phyloP scores from a whole-genome alignment of 2,329 filamentous ascomycete genomes.

The Shiraia bambusicola region DNA sequence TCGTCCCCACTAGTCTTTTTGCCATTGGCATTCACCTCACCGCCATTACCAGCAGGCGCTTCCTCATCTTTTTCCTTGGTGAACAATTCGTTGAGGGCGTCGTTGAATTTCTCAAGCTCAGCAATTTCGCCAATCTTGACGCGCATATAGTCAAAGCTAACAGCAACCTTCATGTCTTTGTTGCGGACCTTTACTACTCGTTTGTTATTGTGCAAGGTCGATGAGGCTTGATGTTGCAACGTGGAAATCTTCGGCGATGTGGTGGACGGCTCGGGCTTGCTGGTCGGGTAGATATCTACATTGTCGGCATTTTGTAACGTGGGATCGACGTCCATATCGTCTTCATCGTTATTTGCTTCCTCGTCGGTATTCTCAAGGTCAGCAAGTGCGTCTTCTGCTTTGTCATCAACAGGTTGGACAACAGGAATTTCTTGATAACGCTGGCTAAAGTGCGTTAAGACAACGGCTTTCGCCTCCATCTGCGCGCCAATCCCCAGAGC shows the following conservation, averaged over 20 bases:
- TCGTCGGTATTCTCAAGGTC: constrained; percentile 20
- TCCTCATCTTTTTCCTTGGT: constrained; percentile 34
- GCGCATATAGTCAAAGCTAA: constrained; percentile 79
- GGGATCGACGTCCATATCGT: constrained; percentile 19
- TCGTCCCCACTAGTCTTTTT: constrained; percentile 37
- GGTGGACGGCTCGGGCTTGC: constrained; percentile 3
- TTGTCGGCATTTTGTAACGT: constrained; percentile 21
- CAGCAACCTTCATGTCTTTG: constrained; percentile 63
- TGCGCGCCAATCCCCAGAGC: constrained; percentile 72
- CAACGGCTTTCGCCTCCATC: constrained; percentile 77
- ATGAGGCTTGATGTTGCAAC: constrained; percentile 11
- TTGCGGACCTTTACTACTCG: constrained; percentile 43
- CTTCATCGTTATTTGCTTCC: constrained; percentile 26
- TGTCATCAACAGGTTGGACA: constrained; percentile 45
- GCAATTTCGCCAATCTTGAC: constrained; percentile 70
- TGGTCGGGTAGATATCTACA: constrained; percentile 22
- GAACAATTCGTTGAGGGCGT: constrained; percentile 61
- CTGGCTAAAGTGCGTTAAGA: constrained; percentile 95
- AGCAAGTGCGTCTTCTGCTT: constrained; percentile 26
- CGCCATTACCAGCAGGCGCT: constrained; percentile 5
- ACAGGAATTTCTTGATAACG: constrained; percentile 77
- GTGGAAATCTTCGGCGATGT: constrained; percentile 8
- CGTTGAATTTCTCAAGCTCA: constrained; percentile 63
- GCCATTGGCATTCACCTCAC: constrained; percentile 25
- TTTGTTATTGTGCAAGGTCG: constrained; percentile 17